Conservation (phyloP, 257 asterid genomes). For the Echites panduratus region DNA sequence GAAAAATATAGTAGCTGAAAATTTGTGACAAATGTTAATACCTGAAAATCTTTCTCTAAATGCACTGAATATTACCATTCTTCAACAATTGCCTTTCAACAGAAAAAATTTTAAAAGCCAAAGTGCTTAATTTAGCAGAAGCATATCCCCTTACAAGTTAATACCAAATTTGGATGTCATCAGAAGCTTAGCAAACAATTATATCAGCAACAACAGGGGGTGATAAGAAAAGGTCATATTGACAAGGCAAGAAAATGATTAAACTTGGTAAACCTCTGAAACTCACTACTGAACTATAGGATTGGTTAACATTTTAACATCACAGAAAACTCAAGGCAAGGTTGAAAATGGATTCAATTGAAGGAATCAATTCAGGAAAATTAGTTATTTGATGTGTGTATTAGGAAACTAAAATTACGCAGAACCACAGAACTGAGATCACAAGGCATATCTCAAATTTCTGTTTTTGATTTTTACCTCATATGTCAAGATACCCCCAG, state of each 20-base stretch:
- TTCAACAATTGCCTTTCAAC: not conserved
- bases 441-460: constrained; percentile 64
- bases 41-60: not conserved
- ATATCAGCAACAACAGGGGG: not conserved
- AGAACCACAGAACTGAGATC: not conserved
- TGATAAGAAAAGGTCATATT: not conserved
- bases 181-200: not conserved
- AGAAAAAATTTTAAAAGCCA: not conserved
- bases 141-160: not conserved
- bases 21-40: not conserved
- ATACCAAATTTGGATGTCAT: not conserved
- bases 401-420: not conserved
- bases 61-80: not conserved
- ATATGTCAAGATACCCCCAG: constrained; percentile 81
- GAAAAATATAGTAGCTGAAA: not conserved
- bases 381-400: not conserved
- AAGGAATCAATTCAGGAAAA: not conserved
- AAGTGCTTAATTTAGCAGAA: not conserved
- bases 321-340: not conserved
- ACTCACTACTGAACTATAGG: not conserved
- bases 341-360: not conserved
- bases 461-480: constrained; percentile 55
- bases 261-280: not conserved
- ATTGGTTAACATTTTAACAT: not conserved
- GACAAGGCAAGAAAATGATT: not conserved